phyloP scores from a whole-genome alignment of 768 basidiomycete species.

The Hericium rajendrae region DNA sequence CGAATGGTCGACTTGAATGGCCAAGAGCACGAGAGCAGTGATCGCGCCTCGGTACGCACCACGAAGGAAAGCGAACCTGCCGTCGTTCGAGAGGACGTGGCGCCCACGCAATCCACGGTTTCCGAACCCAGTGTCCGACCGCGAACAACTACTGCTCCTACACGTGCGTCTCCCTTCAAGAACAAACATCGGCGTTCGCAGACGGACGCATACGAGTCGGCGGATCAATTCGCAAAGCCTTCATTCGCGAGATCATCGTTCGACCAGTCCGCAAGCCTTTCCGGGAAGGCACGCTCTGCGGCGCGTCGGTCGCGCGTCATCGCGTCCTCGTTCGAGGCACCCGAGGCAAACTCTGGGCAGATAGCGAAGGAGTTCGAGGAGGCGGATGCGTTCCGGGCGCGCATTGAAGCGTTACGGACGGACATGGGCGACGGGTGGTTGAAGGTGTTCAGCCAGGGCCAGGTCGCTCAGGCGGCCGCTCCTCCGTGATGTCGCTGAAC shows the following conservation, averaged over 20 bases:
- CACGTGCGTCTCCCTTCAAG: background rate
- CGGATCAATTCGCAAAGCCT: constrained; percentile 3
- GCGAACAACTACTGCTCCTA: background rate
- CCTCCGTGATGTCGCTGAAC: background rate
- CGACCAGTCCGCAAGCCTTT: constrained; percentile 12
- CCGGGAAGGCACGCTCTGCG: constrained; percentile 28
- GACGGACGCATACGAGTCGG: constrained; percentile 4
- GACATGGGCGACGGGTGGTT: constrained; percentile 91
- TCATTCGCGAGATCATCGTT: constrained; percentile 15
- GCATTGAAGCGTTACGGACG: constrained; percentile 71
- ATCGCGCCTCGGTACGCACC: constrained; percentile 12
- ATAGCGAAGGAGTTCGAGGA: constrained; percentile 31
- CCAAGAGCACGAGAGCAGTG: constrained; percentile 29
- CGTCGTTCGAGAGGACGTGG: too few relatives aligned
- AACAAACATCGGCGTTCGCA: constrained; percentile 13
- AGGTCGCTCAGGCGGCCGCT: constrained; percentile 10
- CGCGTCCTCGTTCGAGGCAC: constrained; percentile 56
- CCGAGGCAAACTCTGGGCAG: constrained; percentile 16
- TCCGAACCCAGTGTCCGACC: background rate
- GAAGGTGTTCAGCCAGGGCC: constrained; percentile 71
- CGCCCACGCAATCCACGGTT: background rate
- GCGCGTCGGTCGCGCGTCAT: constrained; percentile 43
- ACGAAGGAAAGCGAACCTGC: constrained; percentile 6
- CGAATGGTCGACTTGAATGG: constrained; percentile 74
- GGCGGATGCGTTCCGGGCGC: constrained; percentile 64